These are phyloP conservation scores for Millerozyma acaciae DNA, from an alignment of 805 yeast species.

Conservation along the genomic window DNA sequence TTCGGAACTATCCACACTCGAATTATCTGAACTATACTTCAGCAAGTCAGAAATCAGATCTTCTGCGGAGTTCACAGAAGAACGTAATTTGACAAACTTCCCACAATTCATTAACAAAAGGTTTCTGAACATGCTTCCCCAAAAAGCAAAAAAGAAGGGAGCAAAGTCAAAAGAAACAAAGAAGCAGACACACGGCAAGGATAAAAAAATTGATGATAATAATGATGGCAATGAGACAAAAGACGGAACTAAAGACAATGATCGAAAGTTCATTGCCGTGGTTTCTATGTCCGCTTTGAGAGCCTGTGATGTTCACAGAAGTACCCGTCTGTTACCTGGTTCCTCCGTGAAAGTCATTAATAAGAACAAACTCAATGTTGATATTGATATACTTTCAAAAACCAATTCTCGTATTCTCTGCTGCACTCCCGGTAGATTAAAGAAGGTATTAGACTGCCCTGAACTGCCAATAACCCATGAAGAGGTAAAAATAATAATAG, in stretches of 20 bases:
- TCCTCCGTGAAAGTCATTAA: conserved; percentile 68
- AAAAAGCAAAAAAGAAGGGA: conserved; percentile 26
- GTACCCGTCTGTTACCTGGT: conserved; percentile 44
- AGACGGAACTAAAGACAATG: conserved; percentile 9
- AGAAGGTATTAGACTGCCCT: conserved; percentile 43
- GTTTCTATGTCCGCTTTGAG: conserved; percentile 77
- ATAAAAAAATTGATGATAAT: conserved; percentile 8
- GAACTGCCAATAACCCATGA: conserved; percentile 35
- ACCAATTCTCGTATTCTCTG: conserved; percentile 51
- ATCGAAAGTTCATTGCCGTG: conserved; percentile 46
- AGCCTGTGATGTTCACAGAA: conserved; percentile 80
- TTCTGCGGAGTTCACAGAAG: conserved; percentile 51
- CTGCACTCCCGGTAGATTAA: conserved; percentile 61
- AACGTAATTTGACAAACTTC: conserved; percentile 55
- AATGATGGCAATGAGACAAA: conserved; percentile 7
- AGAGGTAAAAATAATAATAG: conserved; percentile 51
- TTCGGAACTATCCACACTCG: conserved; percentile 70
- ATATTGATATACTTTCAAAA: conserved; percentile 42
- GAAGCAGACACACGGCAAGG: too few relatives aligned
- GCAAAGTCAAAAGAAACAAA: conserved; percentile 23
- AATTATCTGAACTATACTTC: conserved; percentile 62
- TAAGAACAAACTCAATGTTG: conserved; percentile 69
- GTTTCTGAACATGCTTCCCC: conserved; percentile 45
- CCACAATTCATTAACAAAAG: conserved; percentile 49
- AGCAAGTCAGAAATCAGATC: conserved; percentile 55